These are phyloP conservation scores for Camellia sinensis DNA, from an alignment of 148 eudicot genomes.

Conservation along the genomic window DNA sequence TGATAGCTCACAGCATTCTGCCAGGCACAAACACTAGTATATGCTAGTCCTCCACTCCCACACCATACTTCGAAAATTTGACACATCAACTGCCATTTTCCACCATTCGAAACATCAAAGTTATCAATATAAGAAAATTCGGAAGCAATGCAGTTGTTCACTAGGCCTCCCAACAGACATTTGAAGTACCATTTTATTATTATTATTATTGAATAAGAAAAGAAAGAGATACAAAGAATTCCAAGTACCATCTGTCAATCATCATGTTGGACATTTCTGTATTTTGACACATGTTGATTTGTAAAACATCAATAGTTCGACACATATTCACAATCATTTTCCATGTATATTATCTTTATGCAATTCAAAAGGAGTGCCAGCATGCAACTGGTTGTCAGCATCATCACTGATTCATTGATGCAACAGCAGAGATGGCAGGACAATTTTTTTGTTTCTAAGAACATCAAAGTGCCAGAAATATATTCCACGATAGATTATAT, in stretches of 20 bases:
- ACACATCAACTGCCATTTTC: neutral
- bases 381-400: neutral
- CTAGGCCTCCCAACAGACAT: too few relatives aligned
- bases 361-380: neutral
- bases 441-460: neutral
- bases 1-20: neutral
- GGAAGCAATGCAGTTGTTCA: too few relatives aligned
- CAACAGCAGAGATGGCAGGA: neutral
- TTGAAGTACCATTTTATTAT: too few relatives aligned
- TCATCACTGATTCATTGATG: neutral
- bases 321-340: neutral
- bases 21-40: neutral
- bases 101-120: neutral
- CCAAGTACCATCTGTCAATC: neutral
- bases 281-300: neutral
- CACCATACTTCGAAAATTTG: neutral
- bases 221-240: neutral
- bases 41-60: conserved; percentile 9
- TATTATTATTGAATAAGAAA: too few relatives aligned
- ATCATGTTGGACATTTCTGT: neutral
- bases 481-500: neutral
- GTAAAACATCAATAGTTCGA: neutral
- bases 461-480: neutral
- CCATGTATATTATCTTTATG: neutral
- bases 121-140: neutral